Evolutionary conservation across 2,329 filamentous ascomycete species (phyloP).

Genomic region (Hypoxylon sp.): DNA sequence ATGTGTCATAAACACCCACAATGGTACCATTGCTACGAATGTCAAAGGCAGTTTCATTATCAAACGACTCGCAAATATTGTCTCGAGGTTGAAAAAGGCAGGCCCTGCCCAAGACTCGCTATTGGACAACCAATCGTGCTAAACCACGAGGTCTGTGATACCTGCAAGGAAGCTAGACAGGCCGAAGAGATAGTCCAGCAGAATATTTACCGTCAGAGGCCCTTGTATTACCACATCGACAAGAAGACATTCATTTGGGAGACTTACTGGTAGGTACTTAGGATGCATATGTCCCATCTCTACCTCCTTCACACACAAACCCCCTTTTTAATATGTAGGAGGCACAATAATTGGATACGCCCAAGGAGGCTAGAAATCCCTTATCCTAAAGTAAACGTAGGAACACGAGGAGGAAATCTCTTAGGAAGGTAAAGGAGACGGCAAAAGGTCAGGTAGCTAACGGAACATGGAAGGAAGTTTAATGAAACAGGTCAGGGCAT

Average conservation of each 20-base stretch:
- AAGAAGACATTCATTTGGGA: conserved; percentile 16
- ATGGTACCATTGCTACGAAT: conserved; percentile 40
- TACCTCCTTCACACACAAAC: neutral
- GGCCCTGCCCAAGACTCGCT: conserved; percentile 19
- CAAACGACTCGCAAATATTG: conserved; percentile 17
- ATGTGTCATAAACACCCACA: conserved; percentile 33
- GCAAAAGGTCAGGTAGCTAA: neutral
- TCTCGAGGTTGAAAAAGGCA: conserved; percentile 9
- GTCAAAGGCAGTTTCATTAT: conserved; percentile 29
- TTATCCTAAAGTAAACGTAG: neutral
- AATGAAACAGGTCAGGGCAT: conserved; percentile 8
- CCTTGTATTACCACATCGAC: conserved; percentile 27
- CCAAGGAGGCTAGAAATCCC: conserved; percentile 1
- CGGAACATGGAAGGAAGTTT: neutral
- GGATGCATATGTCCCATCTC: neutral
- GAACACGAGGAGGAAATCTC: neutral
- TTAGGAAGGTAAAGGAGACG: conserved; percentile 7
- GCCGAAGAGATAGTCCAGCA: conserved; percentile 43
- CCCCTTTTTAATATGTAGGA: neutral
- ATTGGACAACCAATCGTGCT: conserved; percentile 5
- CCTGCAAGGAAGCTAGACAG: conserved; percentile 27
- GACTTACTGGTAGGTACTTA: conserved; percentile 34
- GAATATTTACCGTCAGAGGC: conserved; percentile 29
- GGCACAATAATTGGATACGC: neutral
- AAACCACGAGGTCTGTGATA: conserved; percentile 29